phyloP scores from a whole-genome alignment of 148 eudicot species.

The Amaranthus cruentus region DNA sequence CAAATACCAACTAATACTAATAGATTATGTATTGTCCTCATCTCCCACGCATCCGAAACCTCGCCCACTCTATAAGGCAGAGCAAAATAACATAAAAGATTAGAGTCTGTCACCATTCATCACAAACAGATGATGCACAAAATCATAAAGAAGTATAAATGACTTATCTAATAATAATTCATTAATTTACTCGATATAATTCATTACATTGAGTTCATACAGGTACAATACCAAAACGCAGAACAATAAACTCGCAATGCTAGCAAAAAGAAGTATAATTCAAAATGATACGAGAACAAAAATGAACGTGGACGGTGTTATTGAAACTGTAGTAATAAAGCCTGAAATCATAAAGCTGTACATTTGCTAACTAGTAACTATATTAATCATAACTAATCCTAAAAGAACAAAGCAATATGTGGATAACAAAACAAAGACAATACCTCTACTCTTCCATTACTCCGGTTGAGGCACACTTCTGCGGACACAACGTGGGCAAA shows the following conservation, averaged over 20 bases:
- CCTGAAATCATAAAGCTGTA: slow-evolving; percentile 29
- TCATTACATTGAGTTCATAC: background rate
- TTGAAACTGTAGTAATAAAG: slow-evolving; percentile 24
- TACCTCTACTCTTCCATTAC: slow-evolving; percentile 21
- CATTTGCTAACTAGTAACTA: slow-evolving; percentile 30
- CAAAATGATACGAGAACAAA: slow-evolving; percentile 14
- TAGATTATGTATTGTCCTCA: too few relatives aligned
- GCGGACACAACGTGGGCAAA: slow-evolving; percentile 13
- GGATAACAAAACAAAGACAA: slow-evolving; percentile 23
- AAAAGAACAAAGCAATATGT: slow-evolving; percentile 33
- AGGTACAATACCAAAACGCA: background rate
- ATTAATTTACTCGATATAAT: background rate
- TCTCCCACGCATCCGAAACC: too few relatives aligned
- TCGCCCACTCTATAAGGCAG: too few relatives aligned
- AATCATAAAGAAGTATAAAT: background rate
- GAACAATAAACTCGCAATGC: background rate
- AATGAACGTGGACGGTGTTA: slow-evolving; percentile 12
- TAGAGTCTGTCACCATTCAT: background rate
- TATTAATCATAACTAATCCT: slow-evolving; percentile 13
- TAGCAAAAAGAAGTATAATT: background rate
- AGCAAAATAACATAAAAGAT: background rate
- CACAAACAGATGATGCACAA: background rate
- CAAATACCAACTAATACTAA: too few relatives aligned
- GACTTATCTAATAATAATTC: background rate
- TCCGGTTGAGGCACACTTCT: slow-evolving; percentile 16